Evolutionary conservation across 2,329 filamentous ascomycete species (phyloP), one percentile per base, ranked within the genome.

Genomic region (Diaporthe sp.): DNA sequence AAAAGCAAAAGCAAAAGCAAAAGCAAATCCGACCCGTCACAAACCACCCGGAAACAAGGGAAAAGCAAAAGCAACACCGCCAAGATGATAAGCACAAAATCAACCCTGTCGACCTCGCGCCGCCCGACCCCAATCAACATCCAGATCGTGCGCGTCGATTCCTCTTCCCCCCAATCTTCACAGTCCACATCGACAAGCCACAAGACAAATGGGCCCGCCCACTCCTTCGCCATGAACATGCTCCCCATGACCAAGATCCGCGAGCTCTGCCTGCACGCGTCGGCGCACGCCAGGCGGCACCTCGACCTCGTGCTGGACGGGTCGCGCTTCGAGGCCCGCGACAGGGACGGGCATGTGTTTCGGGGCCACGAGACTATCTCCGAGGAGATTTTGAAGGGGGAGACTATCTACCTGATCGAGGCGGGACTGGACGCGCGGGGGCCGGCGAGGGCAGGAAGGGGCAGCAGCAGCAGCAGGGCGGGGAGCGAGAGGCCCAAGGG

Each of bases 271-370:
- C 35, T 61, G 44, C 72, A 71, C 68, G 68, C 74, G 12, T 47
- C 58, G 22, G 59, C 70, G 27, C 65, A 73, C 59, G 44, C 59
- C 8, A 37, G 53, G n/a, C 47, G 35, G 8, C 37, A 32, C 53
- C 32, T 58, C 5, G 47, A 56, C 27, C 44, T 27, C n/a, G 56
- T 71, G 35, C 27, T 69, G 42, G 72, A 73, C 56, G 66, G 42
- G n/a, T 39, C 39, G n/a, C 39, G 74, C 4, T 35, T 75, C 42
- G 71, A 75, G 66, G 66, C 71, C 17, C 68, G 74, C 9, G 71
- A 73, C 32, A 53, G 27, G 42, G 71, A 75, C 35, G 74, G 74
- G 22, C 32, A 65, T 27, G 50, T 75, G 1, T 75, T 75, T 1
- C 5, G 30, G 6, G 73, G 71, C 22, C 27, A 30, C 37, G 73